phyloP scores from a whole-genome alignment of 139 green algal species.

The Chlamydomonas sp. region DNA sequence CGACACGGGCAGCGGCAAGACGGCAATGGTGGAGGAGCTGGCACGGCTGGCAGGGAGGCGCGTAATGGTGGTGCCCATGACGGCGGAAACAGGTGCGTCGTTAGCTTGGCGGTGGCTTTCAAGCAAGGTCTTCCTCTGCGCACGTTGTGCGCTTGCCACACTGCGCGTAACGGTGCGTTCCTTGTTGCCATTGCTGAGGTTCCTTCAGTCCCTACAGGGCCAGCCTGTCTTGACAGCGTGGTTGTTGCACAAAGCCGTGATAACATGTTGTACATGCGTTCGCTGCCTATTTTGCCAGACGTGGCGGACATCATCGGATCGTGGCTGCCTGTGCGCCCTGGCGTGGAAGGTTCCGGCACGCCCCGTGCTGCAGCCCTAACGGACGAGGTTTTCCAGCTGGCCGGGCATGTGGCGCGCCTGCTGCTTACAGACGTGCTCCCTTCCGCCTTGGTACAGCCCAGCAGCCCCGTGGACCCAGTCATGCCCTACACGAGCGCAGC shows the following conservation, averaged over 20 bases:
- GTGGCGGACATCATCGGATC: conserved; percentile 4
- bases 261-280: no score
- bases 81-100: conserved; percentile 29
- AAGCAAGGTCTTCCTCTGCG: no score
- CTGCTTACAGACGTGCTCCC: background rate
- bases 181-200: no score
- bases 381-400: background rate
- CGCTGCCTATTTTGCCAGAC: background rate
- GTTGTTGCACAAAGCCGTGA: no score
- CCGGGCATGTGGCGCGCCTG: background rate
- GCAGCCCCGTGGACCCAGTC: no score
- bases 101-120: background rate
- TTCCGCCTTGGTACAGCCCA: no score
- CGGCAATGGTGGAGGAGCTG: conserved; percentile 44
- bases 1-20: conserved; percentile 27
- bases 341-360: background rate
- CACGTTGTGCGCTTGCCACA: no score
- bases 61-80: conserved; percentile 17
- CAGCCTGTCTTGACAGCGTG: no score
- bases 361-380: background rate
- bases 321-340: background rate
- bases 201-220: no score
- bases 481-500: no score
- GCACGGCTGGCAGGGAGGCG: conserved; percentile 35
- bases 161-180: no score